Evolutionary conservation across 352 stramenopile species (phyloP), one percentile per base, ranked within the genome.

Genomic region (Pilasporangium apinafurcum): DNA sequence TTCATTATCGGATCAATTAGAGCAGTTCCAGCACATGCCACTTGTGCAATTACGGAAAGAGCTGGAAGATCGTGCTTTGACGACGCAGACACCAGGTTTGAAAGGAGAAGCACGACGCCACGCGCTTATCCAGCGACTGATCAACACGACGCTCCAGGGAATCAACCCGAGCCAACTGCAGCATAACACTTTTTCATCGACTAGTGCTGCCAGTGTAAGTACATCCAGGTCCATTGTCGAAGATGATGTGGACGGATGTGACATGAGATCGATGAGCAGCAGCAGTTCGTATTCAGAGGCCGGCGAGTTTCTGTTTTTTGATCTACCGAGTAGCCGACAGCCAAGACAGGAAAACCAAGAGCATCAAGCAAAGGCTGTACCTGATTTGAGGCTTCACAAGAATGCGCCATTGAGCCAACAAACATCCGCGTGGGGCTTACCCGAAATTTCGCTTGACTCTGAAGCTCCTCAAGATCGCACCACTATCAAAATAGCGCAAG

Each of bases 291-390:
- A 80, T 37, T 80, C 68, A 13, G 54, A 41, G 3, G 62, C 58
- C 8, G 47, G 43, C 3, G 64, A 76, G 16, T 76, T 76, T 34
- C 48, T 80, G 8, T 80, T 72, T 33, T 77, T 69, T 24, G 64
- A 74, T 12, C 7, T 48, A 13, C 12, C 29, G 4, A 52, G 34
- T 20, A 36, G n/a, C 25, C 44, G 43, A 32, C 13, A 16, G 45
- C 12, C 5, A 4, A 16, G 8, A 17, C 10, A 3, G 6, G 8
- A 14, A 9, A 57, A 34, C 18, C 27, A 44, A 20, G 3, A 5
- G 33, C 38, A 22, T 8, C 18, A 14, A 5, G 18, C 12, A 52
- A 21, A 22, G 27, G 18, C 29, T 36, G 36, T 17, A 16, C 26
- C 36, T 28, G 26, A 31, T 2, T 14, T 40, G 31, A 37, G 37